Evolutionary conservation across 2,329 filamentous ascomycete genomes (phyloP), one percentile per base, ranked within the genome.

Genomic region (Epichloe baconii): DNA sequence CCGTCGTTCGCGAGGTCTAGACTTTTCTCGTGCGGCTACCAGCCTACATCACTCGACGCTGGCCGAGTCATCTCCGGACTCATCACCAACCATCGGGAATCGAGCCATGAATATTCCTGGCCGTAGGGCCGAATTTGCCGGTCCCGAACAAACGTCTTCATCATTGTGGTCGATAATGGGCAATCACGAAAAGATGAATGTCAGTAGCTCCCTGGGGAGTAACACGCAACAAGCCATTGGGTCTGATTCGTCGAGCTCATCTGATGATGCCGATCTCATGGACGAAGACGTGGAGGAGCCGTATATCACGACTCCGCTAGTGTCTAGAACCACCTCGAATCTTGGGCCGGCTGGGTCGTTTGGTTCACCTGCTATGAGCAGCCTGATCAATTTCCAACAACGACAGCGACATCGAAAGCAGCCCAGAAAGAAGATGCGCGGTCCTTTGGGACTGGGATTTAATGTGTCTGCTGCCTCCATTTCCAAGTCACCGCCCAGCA

Each of bases 1-100:
- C 17, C 82, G 91, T 56, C 83, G 90, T 54, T 96, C 90, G 34
- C 81, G 91, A 51, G 91, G 91, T 43, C 75, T 96, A 54, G 91
- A 97, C 69, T 97, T 95, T 67, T 91, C 91, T 41, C 80, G 91
- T 58, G 90, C 90, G 11, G 93, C 88, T 55, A 96, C 91, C 11
- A 95, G 90, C 64, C 75, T 98, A 21, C 93, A 97, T 68, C 93
- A 97, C 67, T 96, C 91, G 15, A 97, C 87, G 0, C 78, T 97
- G 8, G 90, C 91, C 51, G 88, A 95, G 59, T 86, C 87, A 1
- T 93, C 87, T 5, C 89, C 90, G 3, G 89, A 95, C 65, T 93
- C 88, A 0, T 96, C 90, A 0, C 93, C 93, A 0, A 90, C 85
- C 12, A 83, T 93, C 50, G 82, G 83, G 49, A 81, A 85, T 38